Evolutionary conservation across 768 basidiomycete species (phyloP).

Genomic region (Rhodosporidiobolus sp.): DNA sequence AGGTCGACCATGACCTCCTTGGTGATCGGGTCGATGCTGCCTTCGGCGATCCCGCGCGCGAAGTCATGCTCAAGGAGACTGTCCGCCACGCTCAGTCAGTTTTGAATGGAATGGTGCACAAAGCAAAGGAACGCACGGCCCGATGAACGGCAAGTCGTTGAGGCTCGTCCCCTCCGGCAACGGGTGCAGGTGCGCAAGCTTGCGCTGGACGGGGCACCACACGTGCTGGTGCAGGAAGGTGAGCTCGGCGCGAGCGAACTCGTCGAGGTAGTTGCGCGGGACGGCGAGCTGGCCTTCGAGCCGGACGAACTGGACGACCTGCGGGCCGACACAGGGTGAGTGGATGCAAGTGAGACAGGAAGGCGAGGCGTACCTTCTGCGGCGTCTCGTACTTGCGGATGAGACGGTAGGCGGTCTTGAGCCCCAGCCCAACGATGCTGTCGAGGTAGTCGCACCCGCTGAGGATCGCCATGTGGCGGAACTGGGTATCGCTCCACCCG

Average conservation of each 20-base stretch:
- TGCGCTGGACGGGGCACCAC: conserved; percentile 68
- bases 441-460: conserved; percentile 90
- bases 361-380: conserved; percentile 56
- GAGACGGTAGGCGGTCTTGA: conserved; percentile 85
- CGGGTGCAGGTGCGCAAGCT: conserved; percentile 68
- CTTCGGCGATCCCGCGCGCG: conserved; percentile 53
- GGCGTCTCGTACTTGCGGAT: conserved; percentile 80
- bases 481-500: conserved; percentile 86
- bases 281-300: conserved; percentile 81
- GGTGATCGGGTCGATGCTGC: conserved; percentile 69
- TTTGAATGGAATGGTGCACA: no score
- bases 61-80: conserved; percentile 19
- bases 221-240: conserved; percentile 92
- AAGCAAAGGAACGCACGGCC: conserved; percentile 61
- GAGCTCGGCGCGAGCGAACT: conserved; percentile 77
- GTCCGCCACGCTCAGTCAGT: background rate
- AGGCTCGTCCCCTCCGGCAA: conserved; percentile 61
- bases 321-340: background rate
- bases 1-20: conserved; percentile 72
- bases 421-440: conserved; percentile 82
- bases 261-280: conserved; percentile 68
- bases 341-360: background rate
- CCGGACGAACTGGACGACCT: conserved; percentile 66
- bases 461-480: conserved; percentile 69
- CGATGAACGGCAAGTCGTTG: conserved; percentile 52